phyloP scores from a whole-genome alignment of 1,284 basidiomycete genomes.

The Apiotrichum veenhuisii region DNA sequence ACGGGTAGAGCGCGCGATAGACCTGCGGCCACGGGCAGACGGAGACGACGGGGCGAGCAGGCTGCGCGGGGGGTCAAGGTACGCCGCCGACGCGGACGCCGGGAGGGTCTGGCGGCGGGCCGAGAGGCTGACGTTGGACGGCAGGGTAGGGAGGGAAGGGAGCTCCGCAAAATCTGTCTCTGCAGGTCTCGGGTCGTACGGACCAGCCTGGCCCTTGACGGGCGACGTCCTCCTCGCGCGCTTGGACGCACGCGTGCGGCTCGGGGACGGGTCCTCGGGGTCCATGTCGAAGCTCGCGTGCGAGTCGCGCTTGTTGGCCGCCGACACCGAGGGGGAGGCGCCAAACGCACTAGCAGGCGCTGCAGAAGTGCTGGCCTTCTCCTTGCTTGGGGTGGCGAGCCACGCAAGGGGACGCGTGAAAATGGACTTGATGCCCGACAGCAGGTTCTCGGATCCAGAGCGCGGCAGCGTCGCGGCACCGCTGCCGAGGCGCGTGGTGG shows the following conservation, averaged over 20 bases:
- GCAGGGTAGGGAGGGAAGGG: constrained; percentile 28
- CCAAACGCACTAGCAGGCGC: background rate
- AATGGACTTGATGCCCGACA: constrained; percentile 32
- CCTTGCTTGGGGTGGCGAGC: constrained; percentile 29
- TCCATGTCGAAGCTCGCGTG: constrained; percentile 27
- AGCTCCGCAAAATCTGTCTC: constrained; percentile 18
- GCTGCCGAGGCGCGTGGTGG: background rate
- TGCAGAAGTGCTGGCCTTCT: too few species aligned
- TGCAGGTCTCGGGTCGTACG: constrained; percentile 9
- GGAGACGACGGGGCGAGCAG: constrained; percentile 25
- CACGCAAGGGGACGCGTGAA: constrained; percentile 35
- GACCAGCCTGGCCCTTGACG: background rate
- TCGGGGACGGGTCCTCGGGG: constrained; percentile 33
- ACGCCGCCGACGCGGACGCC: constrained; percentile 16
- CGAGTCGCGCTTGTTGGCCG: constrained; percentile 23
- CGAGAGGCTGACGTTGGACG: constrained; percentile 27
- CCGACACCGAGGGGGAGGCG: background rate
- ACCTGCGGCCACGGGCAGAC: constrained; percentile 10
- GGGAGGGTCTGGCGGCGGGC: constrained; percentile 8
- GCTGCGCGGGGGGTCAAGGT: constrained; percentile 37
- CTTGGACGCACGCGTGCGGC: constrained; percentile 25
- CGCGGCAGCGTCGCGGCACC: constrained; percentile 8
- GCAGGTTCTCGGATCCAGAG: constrained; percentile 28
- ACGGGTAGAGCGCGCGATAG: constrained; percentile 12
- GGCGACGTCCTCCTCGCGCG: constrained; percentile 23